These are phyloP conservation scores for Lepraria neglecta DNA, from an alignment of 495 filamentous ascomycete species.

Conservation along the genomic window DNA sequence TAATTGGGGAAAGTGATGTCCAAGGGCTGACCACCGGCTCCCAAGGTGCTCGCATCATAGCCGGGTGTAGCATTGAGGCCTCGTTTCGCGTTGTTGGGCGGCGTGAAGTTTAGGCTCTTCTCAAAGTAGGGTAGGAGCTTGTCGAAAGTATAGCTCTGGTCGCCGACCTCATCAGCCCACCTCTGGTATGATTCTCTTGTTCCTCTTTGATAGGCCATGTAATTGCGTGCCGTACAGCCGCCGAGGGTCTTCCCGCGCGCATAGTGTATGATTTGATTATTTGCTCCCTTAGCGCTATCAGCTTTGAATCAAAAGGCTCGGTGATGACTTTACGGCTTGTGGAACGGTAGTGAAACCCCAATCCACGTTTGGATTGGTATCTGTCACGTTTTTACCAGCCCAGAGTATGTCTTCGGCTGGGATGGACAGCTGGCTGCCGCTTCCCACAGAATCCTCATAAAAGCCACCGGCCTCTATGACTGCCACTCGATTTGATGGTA, in stretches of 20 bases:
- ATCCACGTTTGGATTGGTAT: constrained; percentile 36
- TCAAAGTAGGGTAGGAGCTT: constrained; percentile 50
- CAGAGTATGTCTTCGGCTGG: constrained; percentile 29
- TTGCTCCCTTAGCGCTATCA: constrained; percentile 26
- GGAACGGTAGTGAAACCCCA: constrained; percentile 42
- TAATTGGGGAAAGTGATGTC: constrained; percentile 38
- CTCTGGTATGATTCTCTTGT: constrained; percentile 40
- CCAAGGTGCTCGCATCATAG: constrained; percentile 38
- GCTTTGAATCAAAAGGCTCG: not conserved
- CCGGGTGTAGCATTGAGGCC: constrained; percentile 40
- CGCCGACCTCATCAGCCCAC: constrained; percentile 54
- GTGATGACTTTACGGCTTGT: constrained; percentile 31
- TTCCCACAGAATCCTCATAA: constrained; percentile 44
- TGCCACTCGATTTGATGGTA: constrained; percentile 32
- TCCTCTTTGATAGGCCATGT: constrained; percentile 31
- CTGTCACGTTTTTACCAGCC: constrained; percentile 17
- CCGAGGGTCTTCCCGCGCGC: constrained; percentile 27
- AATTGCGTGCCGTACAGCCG: constrained; percentile 26
- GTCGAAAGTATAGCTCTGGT: constrained; percentile 49
- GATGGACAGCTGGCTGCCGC: constrained; percentile 37
- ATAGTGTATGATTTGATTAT: constrained; percentile 35
- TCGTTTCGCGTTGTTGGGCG: constrained; percentile 38
- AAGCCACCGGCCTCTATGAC: constrained; percentile 53
- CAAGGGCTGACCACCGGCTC: constrained; percentile 40
- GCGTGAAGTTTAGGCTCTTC: constrained; percentile 46